phyloP scores from a whole-genome alignment of 768 basidiomycete species.

The Lactarius hatsudake region DNA sequence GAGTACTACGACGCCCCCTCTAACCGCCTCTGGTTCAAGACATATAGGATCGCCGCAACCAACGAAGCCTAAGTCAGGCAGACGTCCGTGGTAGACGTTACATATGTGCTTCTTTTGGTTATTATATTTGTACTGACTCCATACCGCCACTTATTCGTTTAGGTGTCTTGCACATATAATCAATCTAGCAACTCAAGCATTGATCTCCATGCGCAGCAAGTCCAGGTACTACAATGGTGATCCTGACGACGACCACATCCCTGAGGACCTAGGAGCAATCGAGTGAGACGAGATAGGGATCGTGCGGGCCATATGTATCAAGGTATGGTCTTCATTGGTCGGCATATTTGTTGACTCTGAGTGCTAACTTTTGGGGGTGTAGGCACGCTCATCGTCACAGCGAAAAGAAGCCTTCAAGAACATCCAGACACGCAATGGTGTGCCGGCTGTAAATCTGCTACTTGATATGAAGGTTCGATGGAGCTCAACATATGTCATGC shows the following conservation, averaged over 20 bases:
- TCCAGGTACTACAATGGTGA: neutral
- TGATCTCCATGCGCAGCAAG: neutral
- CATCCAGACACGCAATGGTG: neutral
- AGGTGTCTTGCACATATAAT: slow-evolving; percentile 9
- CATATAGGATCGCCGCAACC: too few relatives aligned
- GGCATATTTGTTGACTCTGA: neutral
- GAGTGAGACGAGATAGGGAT: neutral
- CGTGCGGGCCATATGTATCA: neutral
- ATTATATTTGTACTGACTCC: too few relatives aligned
- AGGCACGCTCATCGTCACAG: neutral
- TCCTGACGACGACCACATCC: neutral
- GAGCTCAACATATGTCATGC: too few relatives aligned
- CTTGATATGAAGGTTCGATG: too few relatives aligned
- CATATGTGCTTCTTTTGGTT: too few relatives aligned
- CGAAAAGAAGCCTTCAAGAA: neutral
- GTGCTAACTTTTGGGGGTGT: neutral
- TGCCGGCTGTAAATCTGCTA: too few relatives aligned
- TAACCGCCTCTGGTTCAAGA: too few relatives aligned
- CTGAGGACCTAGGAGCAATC: neutral
- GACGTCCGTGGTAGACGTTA: too few relatives aligned
- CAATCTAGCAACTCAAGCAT: neutral
- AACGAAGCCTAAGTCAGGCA: too few relatives aligned
- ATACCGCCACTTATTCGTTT: too few relatives aligned
- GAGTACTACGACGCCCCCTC: too few relatives aligned
- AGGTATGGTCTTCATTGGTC: neutral